Conservation (phyloP, 768 basidiomycete genomes). For the Hericium alpestre region DNA sequence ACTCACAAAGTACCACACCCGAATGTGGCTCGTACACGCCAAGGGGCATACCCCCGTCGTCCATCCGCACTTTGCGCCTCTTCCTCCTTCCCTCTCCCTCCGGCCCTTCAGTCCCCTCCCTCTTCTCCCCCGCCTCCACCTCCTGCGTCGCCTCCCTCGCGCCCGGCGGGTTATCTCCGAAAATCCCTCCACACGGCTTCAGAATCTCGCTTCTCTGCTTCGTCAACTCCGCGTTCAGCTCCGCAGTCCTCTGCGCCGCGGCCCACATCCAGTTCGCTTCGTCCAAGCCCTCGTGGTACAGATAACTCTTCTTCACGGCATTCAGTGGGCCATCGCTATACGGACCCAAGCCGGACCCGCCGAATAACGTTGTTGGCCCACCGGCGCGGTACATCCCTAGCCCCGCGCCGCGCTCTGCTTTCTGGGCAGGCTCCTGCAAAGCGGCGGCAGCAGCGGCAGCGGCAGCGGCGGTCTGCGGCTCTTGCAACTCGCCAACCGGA, state of each 20-base stretch:
- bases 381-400: constrained; percentile 82
- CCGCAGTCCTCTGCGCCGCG: constrained; percentile 54
- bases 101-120: constrained; percentile 14
- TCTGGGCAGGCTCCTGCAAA: constrained; percentile 17
- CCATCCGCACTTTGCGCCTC: constrained; percentile 9
- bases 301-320: constrained; percentile 68
- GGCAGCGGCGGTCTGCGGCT: constrained; percentile 48
- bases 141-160: constrained; percentile 16
- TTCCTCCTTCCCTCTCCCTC: constrained; percentile 2
- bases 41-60: constrained; percentile 30
- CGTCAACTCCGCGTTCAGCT: constrained; percentile 55
- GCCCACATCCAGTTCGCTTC: constrained; percentile 91
- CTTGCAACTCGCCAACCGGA: constrained; percentile 61
- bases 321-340: constrained; percentile 83
- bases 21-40: constrained; percentile 82
- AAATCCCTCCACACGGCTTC: constrained; percentile 39
- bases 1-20: constrained; percentile 63
- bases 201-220: constrained; percentile 46
- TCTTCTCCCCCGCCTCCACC: constrained; percentile 17
- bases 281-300: constrained; percentile 71
- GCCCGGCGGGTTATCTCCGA: constrained; percentile 16
- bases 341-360: constrained; percentile 72
- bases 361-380: constrained; percentile 89
- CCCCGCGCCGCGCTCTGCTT: constrained; percentile 41
- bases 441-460: constrained; percentile 33